Evolutionary conservation across 1,284 basidiomycete genomes (phyloP).

Genomic region (Ceraceosorus bombacis): DNA sequence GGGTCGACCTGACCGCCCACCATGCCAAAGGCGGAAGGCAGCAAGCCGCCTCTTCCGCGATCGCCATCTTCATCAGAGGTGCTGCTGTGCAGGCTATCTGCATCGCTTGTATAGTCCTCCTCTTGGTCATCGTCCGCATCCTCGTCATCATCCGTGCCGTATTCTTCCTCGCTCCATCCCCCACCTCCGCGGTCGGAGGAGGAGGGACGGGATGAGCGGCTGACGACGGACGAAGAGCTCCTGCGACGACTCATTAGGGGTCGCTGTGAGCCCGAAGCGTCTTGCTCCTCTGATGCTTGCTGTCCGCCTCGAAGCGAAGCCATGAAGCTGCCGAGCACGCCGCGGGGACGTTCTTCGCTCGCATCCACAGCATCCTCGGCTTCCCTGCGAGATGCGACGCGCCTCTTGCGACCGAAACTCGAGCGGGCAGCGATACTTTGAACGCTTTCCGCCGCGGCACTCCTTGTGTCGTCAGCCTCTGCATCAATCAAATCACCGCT

Average conservation of each 20-base stretch:
- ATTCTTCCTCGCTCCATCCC: conserved; percentile 33
- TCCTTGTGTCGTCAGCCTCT: conserved; percentile 14
- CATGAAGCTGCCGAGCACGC: conserved; percentile 41
- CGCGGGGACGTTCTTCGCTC: conserved; percentile 21
- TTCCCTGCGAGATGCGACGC: conserved; percentile 15
- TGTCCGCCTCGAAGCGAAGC: conserved; percentile 34
- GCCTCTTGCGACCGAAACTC: conserved; percentile 22
- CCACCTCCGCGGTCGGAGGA: conserved; percentile 7
- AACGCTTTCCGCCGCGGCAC: conserved; percentile 16
- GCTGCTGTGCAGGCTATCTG: conserved; percentile 12
- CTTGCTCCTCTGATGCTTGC: background rate
- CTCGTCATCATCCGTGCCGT: conserved; percentile 27
- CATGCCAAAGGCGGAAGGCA: conserved; percentile 42
- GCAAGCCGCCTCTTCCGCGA: conserved; percentile 26
- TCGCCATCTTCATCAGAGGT: conserved; percentile 36
- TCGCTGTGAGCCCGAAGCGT: conserved; percentile 7
- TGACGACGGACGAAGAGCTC: conserved; percentile 17
- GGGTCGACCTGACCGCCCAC: conserved; percentile 37
- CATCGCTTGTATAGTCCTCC: conserved; percentile 16
- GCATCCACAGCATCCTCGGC: conserved; percentile 13
- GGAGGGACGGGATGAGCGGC: conserved; percentile 15
- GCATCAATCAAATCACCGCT: conserved; percentile 20
- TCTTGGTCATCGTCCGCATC: conserved; percentile 15
- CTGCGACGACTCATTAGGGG: conserved; percentile 26
- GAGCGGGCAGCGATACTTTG: conserved; percentile 23